These are phyloP conservation scores for Sarocladium kiliense DNA, from an alignment of 2,329 filamentous ascomycete species.

Conservation along the genomic window DNA sequence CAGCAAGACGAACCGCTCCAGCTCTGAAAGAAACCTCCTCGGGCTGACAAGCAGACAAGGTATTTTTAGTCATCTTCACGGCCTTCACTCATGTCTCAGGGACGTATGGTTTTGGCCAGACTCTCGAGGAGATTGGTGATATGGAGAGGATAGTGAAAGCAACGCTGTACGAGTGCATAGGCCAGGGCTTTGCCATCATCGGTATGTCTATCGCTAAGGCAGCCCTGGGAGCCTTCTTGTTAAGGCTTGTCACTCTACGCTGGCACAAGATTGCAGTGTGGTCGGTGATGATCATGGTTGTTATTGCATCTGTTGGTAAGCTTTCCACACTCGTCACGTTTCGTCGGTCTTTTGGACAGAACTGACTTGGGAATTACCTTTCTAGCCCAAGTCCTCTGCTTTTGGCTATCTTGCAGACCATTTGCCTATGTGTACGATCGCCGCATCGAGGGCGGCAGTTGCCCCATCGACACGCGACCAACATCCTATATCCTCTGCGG, in stretches of 20 bases:
- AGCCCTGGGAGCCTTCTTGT: conserved; percentile 27
- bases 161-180: too few species aligned
- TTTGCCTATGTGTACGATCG: too few species aligned
- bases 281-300: conserved; percentile 14
- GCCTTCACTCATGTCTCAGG: conserved; percentile 21
- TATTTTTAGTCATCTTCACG: conserved; percentile 22
- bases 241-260: conserved; percentile 22
- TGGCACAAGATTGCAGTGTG: conserved; percentile 26
- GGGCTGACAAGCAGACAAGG: neutral
- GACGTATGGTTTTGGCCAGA: conserved; percentile 25
- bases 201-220: conserved; percentile 28
- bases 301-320: neutral
- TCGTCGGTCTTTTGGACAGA: too few species aligned
- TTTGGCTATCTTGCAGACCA: too few species aligned
- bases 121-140: conserved; percentile 12
- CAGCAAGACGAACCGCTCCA: neutral
- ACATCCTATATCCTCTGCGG: too few species aligned
- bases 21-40: too few species aligned
- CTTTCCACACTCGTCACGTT: too few species aligned
- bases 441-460: too few species aligned
- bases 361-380: too few species aligned
- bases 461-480: too few species aligned
- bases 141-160: too few species aligned
- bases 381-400: too few species aligned
- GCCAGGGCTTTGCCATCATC: conserved; percentile 25